phyloP scores from a whole-genome alignment of 2,329 filamentous ascomycete genomes.

The Cercospora sp. region DNA sequence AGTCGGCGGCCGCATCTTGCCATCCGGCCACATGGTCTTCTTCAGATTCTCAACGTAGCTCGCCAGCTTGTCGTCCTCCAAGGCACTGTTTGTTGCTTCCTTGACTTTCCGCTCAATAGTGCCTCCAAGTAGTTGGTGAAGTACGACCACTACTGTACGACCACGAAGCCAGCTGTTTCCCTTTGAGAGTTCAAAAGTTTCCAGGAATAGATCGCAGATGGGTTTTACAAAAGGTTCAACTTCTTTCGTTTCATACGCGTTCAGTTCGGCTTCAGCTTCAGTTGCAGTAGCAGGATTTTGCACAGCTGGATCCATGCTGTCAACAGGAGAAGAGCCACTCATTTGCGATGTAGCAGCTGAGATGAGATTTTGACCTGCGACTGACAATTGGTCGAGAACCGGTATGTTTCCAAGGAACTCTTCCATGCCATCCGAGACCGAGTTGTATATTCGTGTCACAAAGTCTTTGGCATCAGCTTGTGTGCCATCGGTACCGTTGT shows the following conservation, averaged over 20 bases:
- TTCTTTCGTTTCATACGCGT: slow-evolving; percentile 87
- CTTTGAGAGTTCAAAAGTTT: slow-evolving; percentile 89
- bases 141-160: slow-evolving; percentile 89
- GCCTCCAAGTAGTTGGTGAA: slow-evolving; percentile 92
- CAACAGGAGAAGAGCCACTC: slow-evolving; percentile 44
- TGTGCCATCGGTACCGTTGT: slow-evolving; percentile 61
- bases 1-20: slow-evolving; percentile 52
- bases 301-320: slow-evolving; percentile 42
- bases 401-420: slow-evolving; percentile 96
- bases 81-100: slow-evolving; percentile 71
- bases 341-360: slow-evolving; percentile 65
- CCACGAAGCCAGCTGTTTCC: slow-evolving; percentile 98
- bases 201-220: slow-evolving; percentile 95
- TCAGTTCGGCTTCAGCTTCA: slow-evolving; percentile 90
- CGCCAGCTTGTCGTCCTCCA: slow-evolving; percentile 76
- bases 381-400: slow-evolving; percentile 88
- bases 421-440: slow-evolving; percentile 96
- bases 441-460: slow-evolving; percentile 92
- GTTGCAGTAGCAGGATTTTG: slow-evolving; percentile 55
- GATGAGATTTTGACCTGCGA: slow-evolving; percentile 87
- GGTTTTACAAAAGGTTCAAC: slow-evolving; percentile 96
- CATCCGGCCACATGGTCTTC: slow-evolving; percentile 79
- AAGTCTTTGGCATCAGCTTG: slow-evolving; percentile 72
- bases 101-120: slow-evolving; percentile 95
- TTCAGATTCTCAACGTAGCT: slow-evolving; percentile 73